These are phyloP conservation scores for Cystobasidium pallidum DNA, from an alignment of 1,284 basidiomycete species.

Conservation along the genomic window DNA sequence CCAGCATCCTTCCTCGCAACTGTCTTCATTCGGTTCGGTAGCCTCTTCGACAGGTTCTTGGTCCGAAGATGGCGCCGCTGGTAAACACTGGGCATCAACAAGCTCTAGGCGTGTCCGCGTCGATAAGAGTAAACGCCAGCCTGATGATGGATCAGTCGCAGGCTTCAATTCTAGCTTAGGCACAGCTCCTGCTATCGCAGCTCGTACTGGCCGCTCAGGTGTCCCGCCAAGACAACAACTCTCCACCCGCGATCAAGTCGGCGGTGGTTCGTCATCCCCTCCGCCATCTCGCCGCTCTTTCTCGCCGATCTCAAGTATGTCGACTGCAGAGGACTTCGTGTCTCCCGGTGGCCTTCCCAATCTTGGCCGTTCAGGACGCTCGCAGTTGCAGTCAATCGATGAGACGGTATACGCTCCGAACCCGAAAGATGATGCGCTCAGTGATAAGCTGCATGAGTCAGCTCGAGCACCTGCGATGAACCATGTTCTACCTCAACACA, in stretches of 20 bases:
- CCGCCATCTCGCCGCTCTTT: slow-evolving; percentile 33
- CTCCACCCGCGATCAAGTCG: slow-evolving; percentile 30
- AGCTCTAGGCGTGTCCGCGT: slow-evolving; percentile 33
- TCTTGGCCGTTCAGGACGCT: background rate
- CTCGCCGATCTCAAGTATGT: slow-evolving; percentile 36
- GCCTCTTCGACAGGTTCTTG: slow-evolving; percentile 39
- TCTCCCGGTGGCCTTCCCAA: background rate
- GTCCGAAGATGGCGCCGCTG: slow-evolving; percentile 37
- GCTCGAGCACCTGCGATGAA: background rate
- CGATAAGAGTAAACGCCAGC: background rate
- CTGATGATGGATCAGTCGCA: background rate
- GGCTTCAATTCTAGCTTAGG: background rate
- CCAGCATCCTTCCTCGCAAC: slow-evolving; percentile 25
- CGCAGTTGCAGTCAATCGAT: slow-evolving; percentile 22
- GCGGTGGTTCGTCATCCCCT: slow-evolving; percentile 2
- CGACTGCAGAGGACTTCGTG: slow-evolving; percentile 26
- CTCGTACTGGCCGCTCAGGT: slow-evolving; percentile 7
- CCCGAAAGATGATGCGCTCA: no score
- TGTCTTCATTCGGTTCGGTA: slow-evolving; percentile 44
- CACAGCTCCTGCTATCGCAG: background rate
- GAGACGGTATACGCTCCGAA: slow-evolving; percentile 1
- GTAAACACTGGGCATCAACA: slow-evolving; percentile 43
- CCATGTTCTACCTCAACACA: background rate
- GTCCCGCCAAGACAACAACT: slow-evolving; percentile 18
- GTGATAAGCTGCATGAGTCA: background rate